A percentile compares a stretch with the other conserved stretches of the same genome.
phyloP scores from a whole-genome alignment of 1,284 basidiomycete species.

The Athelia psychrophila region DNA sequence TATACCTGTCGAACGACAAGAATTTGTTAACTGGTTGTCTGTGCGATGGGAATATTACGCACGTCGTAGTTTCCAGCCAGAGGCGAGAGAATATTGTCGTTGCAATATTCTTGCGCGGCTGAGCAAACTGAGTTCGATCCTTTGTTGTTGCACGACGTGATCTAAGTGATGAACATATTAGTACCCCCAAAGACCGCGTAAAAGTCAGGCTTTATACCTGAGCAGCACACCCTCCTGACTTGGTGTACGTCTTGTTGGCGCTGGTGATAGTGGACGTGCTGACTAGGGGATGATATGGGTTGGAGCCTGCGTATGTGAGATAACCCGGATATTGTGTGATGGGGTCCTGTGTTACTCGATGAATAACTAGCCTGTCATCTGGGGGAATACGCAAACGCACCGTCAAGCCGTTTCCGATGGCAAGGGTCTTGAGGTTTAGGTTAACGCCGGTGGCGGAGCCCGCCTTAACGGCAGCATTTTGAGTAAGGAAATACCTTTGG shows the following conservation, averaged over 20 bases:
- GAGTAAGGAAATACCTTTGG: conserved; percentile 51
- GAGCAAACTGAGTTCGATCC: conserved; percentile 50
- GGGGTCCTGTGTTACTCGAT: conserved; percentile 39
- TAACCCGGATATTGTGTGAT: conserved; percentile 57
- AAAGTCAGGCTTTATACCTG: no score
- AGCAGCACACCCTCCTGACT: conserved; percentile 45
- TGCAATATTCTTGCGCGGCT: conserved; percentile 52
- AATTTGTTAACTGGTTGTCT: not conserved
- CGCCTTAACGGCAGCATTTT: conserved; percentile 57
- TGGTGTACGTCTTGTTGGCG: conserved; percentile 43
- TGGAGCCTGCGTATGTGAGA: conserved; percentile 48
- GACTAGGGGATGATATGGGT: conserved; percentile 55
- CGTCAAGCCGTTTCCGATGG: conserved; percentile 63
- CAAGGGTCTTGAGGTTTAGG: conserved; percentile 62
- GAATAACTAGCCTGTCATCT: conserved; percentile 4
- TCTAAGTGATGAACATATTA: conserved; percentile 28
- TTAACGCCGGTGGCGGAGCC: conserved; percentile 41
- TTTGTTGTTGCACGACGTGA: conserved; percentile 45
- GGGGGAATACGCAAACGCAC: conserved; percentile 29
- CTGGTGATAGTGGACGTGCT: conserved; percentile 32
- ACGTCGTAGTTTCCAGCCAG: conserved; percentile 44
- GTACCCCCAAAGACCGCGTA: no score
- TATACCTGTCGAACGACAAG: conserved; percentile 35
- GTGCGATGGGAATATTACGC: conserved; percentile 6
- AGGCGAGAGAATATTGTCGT: conserved; percentile 46